Base-by-base conservation (phyloP, 805 yeast genomes). In the Ogataea philodendri region DNA sequence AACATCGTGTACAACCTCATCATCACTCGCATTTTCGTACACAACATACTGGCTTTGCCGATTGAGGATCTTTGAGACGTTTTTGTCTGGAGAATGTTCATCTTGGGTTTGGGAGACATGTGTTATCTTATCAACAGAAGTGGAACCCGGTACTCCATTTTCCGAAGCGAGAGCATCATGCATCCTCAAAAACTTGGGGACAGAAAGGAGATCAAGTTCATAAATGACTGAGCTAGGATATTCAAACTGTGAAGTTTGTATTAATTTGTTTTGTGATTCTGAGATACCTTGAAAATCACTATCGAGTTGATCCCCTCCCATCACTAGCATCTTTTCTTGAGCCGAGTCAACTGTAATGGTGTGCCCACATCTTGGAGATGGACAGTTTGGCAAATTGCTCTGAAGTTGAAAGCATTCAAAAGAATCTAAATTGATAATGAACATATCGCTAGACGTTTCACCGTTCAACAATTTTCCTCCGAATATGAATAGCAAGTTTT, bases 321-420 rank as follows among this genome's bases (percentile, higher is more conserved):
- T 81, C 10, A 90, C 75, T 9, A 89, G 55, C 22, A 90, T 54
- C 60, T 81, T 84, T 52, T 85, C 76, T 42, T 75, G 76, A 16
- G 69, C 74, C 31, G 81, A 67, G 37, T 84, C 59, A 35, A 76
- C 81, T 1, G 97, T 79, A 62, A 90, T 65, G 6, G 95, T 78
- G 61, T 93, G 98, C 7, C 97, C 97, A 44, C 90, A 84, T 49
- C 97, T 76, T 9, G 93, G 78, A 28, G 89, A 84, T 1, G 96
- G 95, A 23, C 70, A 66, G 26, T 63, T 61, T 7, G 56, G 70
- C 48, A 59, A 72, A 57, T 64, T 60, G 26, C 66, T 65, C 49
- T 65, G 68, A 2, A 66, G 52, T 22, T 59, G 58, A 53, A 76
- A 79, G 93, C 96, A 88, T 30, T 76, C 75, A 30, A 73, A 69